Conservation (phyloP, 352 stramenopile species). For the Pythium aquatile region DNA sequence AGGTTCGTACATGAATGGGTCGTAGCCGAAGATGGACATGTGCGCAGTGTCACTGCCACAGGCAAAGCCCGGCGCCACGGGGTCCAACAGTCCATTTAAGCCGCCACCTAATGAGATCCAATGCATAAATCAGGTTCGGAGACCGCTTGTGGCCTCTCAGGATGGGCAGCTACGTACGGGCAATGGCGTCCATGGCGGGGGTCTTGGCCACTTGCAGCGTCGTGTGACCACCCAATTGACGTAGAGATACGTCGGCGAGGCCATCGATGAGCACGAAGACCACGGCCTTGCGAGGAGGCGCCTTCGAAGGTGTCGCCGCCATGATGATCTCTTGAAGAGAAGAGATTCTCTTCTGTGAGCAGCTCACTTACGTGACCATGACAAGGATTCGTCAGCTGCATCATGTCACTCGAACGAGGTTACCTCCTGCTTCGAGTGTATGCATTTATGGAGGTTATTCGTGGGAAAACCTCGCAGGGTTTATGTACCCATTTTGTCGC, state of each 20-base stretch:
- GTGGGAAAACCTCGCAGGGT: neutral
- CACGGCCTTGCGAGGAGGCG: constrained; percentile 35
- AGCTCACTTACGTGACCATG: constrained; percentile 9
- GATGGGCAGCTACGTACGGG: constrained; percentile 37
- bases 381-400: neutral
- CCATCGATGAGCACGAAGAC: constrained; percentile 89
- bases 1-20: constrained; percentile 60
- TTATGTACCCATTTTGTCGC: neutral
- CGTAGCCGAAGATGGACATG: constrained; percentile 90
- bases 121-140: neutral
- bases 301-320: neutral
- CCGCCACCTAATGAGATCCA: constrained; percentile 41
- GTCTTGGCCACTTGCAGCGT: constrained; percentile 68
- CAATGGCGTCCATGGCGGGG: constrained; percentile 84
- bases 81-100: constrained; percentile 83
- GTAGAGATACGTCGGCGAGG: constrained; percentile 72
- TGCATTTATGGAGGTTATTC: neutral
- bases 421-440: neutral
- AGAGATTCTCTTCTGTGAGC: neutral
- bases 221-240: constrained; percentile 49
- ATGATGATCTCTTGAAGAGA: constrained; percentile 1
- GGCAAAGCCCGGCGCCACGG: constrained; percentile 78
- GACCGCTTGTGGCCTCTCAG: neutral
- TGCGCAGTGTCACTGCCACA: constrained; percentile 87
- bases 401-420: neutral